phyloP scores from a whole-genome alignment of 208 protist species.

The Leptomonas seymouri region DNA sequence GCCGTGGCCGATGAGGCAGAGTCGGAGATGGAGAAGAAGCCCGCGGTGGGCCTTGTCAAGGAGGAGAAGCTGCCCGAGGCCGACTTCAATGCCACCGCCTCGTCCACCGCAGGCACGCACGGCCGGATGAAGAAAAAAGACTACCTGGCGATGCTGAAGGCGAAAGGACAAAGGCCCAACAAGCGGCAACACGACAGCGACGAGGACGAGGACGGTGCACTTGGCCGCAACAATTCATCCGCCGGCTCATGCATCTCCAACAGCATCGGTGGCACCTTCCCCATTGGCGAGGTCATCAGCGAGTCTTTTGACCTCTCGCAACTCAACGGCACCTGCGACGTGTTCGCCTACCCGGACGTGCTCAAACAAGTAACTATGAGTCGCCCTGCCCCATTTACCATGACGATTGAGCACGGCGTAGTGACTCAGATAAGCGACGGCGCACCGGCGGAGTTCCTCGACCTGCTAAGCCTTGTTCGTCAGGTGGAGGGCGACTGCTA shows the following conservation, averaged over 20 bases:
- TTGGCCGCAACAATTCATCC: slow-evolving; percentile 14
- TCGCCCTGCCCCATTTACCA: slow-evolving; percentile 58
- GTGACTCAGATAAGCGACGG: slow-evolving; percentile 63
- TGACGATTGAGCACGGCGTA: slow-evolving; percentile 72
- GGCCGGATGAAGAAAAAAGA: slow-evolving; percentile 82
- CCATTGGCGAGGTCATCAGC: slow-evolving; percentile 90
- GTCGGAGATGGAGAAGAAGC: slow-evolving; percentile 6
- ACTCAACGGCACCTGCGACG: slow-evolving; percentile 75
- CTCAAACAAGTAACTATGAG: slow-evolving; percentile 80
- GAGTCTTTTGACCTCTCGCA: slow-evolving; percentile 85
- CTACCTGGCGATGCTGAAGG: slow-evolving; percentile 66
- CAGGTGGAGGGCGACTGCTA: slow-evolving; percentile 83
- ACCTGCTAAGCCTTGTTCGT: slow-evolving; percentile 80
- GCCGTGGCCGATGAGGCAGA: slow-evolving; percentile 5
- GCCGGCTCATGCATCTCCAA: slow-evolving; percentile 66
- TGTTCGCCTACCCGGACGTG: slow-evolving; percentile 87
- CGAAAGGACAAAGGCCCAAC: slow-evolving; percentile 49
- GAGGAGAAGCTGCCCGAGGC: slow-evolving; percentile 2
- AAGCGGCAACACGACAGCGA: slow-evolving; percentile 44
- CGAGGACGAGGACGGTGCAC: slow-evolving; percentile 45
- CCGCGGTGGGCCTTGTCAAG: neutral
- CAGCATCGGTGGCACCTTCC: slow-evolving; percentile 91
- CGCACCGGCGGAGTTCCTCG: slow-evolving; percentile 74
- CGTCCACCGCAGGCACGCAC: slow-evolving; percentile 27
- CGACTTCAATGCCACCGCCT: slow-evolving; percentile 10